Base-by-base conservation (phyloP, 768 basidiomycete genomes). In the Podaxis mareebaensis region DNA sequence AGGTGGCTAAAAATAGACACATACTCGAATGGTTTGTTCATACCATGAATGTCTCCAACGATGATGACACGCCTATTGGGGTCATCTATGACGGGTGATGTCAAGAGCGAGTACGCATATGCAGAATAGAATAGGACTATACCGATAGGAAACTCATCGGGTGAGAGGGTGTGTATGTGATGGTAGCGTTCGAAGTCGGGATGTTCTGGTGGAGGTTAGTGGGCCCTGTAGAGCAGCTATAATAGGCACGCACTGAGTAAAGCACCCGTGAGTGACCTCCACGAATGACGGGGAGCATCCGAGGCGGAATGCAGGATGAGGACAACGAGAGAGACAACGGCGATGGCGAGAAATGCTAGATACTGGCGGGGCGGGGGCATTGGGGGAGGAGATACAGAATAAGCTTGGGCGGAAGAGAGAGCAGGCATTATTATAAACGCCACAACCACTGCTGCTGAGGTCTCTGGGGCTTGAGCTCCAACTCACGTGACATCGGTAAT, bases 31-130 rank as follows among this genome's bases (percentile, higher is more conserved):
- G 88, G 83, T 5, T 79, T 71, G 58, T 83, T 80, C 85, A 90
- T 93, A 52, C 92, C 93, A 78, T 98, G 96, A 6, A 97, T 81
- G 69, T 98, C 96, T 7, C 95, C 96, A 12, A 97, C 77, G 64
- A 94, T 75, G 48, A 98, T 85, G 28, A 90, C 77, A 15, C 93
- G 85, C 65, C 73, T 78, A 28, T 75, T 68, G 3, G 80, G 72
- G 13, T 83, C 78, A 62, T 82, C 91, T 91, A 54, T 22, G 15
- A 20, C 8, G 17, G 8, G 40, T 26, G n/a, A 11, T 40, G 28
- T 51, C 38, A n/a, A 33, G 22, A 8, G 24, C 20, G 33, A 54
- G 20, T 42, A 28, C 6, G 2, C 26, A 17, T 10, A 3, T 20
- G 24, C 12, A 53, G 46, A 28, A 12, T 15, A 30, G 44, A 39